A percentile compares a stretch with the other conserved stretches of the same genome.
phyloP scores from a whole-genome alignment of 305 asterid genomes.

The Plantago lanceolata region DNA sequence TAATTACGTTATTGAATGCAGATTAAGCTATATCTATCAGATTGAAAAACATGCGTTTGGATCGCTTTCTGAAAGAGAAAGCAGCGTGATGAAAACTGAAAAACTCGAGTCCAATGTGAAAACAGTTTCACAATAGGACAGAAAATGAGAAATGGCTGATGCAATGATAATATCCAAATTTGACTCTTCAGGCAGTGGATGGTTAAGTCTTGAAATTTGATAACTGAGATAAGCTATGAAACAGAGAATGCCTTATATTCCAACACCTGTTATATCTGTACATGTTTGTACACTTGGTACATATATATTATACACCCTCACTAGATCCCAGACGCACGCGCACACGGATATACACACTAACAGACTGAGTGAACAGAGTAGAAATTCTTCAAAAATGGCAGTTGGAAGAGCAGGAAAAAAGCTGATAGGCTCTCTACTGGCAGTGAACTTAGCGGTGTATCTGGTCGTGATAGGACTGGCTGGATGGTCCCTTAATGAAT shows the following conservation, averaged over 20 bases:
- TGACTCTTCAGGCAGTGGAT: slow-evolving; percentile 5
- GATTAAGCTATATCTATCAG: neutral
- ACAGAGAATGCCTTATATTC: too few species aligned
- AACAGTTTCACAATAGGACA: neutral
- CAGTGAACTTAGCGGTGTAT: slow-evolving; percentile 54
- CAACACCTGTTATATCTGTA: neutral
- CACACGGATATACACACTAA: neutral
- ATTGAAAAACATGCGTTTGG: neutral
- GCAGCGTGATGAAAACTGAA: neutral
- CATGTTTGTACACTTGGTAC: neutral
- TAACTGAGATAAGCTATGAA: too few species aligned
- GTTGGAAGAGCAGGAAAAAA: slow-evolving; percentile 51
- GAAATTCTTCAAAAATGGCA: slow-evolving; percentile 24
- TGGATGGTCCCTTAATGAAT: slow-evolving; percentile 64
- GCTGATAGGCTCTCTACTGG: slow-evolving; percentile 52
- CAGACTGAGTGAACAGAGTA: neutral
- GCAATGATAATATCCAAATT: neutral
- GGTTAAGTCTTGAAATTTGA: neutral
- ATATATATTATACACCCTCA: too few species aligned
- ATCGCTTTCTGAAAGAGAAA: too few species aligned
- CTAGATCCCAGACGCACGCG: neutral
- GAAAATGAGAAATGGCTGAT: neutral
- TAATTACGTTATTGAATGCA: too few species aligned
- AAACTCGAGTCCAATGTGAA: neutral
- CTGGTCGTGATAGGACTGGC: slow-evolving; percentile 57